Conservation (phyloP, 768 basidiomycete species). For the Hypholoma sublateritium region DNA sequence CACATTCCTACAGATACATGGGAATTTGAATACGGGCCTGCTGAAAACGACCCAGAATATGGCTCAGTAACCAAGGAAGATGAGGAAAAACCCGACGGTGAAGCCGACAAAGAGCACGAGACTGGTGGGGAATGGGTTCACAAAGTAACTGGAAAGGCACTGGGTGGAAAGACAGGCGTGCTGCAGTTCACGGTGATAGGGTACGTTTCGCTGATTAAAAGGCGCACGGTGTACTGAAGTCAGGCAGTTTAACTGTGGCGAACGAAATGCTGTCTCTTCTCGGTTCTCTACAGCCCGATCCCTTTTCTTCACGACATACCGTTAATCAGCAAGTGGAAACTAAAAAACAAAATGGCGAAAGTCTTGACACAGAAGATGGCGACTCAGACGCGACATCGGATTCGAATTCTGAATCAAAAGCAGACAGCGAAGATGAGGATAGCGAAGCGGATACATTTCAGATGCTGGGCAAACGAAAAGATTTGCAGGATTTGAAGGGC, state of each 20-base stretch:
- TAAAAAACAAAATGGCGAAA: constrained; percentile 12
- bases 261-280: constrained; percentile 92
- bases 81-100: constrained; percentile 18
- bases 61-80: constrained; percentile 34
- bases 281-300: constrained; percentile 78
- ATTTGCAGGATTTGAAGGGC: constrained; percentile 23
- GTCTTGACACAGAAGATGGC: constrained; percentile 12
- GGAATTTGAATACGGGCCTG: constrained; percentile 84
- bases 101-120: constrained; percentile 32
- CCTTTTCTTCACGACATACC: constrained; percentile 64
- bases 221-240: constrained; percentile 1
- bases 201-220: constrained; percentile 39
- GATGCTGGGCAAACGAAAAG: constrained; percentile 24
- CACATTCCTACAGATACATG: constrained; percentile 83
- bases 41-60: constrained; percentile 78
- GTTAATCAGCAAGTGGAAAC: constrained; percentile 13
- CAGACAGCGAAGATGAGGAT: constrained; percentile 21
- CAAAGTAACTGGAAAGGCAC: constrained; percentile 59
- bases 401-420: constrained; percentile 15
- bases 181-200: constrained; percentile 88
- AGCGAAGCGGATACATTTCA: constrained; percentile 28
- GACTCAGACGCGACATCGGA: constrained; percentile 19
- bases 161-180: constrained; percentile 68
- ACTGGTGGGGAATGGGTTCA: constrained; percentile 80
- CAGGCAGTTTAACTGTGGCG: constrained; percentile 73